Conservation (phyloP, 352 stramenopile genomes). For the Pythium biforme region DNA sequence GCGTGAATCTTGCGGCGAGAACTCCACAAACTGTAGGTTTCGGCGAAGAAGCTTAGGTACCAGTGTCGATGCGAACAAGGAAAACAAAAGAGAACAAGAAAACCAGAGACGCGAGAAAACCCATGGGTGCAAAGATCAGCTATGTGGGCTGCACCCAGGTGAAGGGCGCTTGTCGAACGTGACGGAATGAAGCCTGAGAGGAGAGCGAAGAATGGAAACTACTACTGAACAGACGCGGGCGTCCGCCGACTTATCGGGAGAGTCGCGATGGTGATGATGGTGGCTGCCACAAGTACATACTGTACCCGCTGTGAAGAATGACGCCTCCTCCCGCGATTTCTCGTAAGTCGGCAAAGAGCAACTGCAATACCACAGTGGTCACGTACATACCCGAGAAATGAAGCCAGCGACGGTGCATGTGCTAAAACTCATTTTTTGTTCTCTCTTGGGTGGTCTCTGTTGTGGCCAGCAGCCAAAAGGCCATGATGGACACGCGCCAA, state of each 20-base stretch:
- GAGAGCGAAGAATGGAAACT: neutral
- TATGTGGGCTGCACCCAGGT: constrained; percentile 2
- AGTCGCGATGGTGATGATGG: neutral
- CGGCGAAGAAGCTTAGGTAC: neutral
- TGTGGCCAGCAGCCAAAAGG: neutral
- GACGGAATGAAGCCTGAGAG: neutral
- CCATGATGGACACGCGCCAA: neutral
- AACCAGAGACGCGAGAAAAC: constrained; percentile 4
- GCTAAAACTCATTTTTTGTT: neutral
- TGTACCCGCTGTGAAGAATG: neutral
- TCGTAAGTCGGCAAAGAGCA: neutral
- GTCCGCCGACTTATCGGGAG: neutral
- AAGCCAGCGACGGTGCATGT: neutral
- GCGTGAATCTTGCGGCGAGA: constrained; percentile 3
- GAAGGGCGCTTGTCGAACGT: neutral
- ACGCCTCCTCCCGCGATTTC: neutral
- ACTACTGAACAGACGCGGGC: constrained; percentile 5
- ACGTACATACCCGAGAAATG: neutral
- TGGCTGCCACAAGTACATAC: no score
- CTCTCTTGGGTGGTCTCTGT: neutral
- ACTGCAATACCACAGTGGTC: neutral
- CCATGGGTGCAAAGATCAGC: neutral
- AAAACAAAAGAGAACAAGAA: constrained; percentile 8
- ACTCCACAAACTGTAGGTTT: neutral
- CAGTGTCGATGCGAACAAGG: neutral